Conservation (phyloP, 1,284 basidiomycete species). For the Cryptococcus neoformans region DNA sequence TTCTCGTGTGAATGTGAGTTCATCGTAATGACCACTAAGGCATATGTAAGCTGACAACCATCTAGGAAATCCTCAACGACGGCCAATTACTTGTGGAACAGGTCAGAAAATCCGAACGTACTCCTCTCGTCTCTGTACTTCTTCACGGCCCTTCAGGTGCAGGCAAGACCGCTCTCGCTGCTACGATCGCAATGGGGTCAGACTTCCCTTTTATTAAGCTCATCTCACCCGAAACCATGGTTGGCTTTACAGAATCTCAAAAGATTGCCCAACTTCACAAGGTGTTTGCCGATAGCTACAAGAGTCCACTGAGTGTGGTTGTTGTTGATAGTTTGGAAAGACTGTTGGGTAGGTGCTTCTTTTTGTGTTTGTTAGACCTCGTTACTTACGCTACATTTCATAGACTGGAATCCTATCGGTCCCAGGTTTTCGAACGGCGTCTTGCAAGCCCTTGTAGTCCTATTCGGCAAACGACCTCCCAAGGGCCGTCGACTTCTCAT, state of each 20-base stretch:
- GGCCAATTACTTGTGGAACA: conserved; percentile 95
- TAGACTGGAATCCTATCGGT: conserved; percentile 98
- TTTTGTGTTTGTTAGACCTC: neutral
- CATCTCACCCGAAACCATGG: conserved; percentile 94
- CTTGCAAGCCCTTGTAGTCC: conserved; percentile 84
- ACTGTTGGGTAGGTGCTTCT: conserved; percentile 63
- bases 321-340: conserved; percentile 96
- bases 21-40: neutral
- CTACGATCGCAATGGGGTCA: conserved; percentile 89
- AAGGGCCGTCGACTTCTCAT: conserved; percentile 93
- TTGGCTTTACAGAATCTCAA: conserved; percentile 85
- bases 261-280: conserved; percentile 93
- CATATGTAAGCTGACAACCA: neutral
- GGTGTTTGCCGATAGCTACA: conserved; percentile 94
- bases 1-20: conserved; percentile 58
- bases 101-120: conserved; percentile 83
- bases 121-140: conserved; percentile 87
- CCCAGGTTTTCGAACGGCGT: conserved; percentile 94
- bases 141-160: conserved; percentile 85
- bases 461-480: conserved; percentile 86
- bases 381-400: neutral
- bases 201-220: conserved; percentile 98
- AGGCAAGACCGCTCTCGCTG: conserved; percentile 94
- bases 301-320: conserved; percentile 93
- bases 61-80: conserved; percentile 78